Base-by-base conservation (phyloP, 306 rosid genomes). In the apple (Malus domestica) region DNA sequence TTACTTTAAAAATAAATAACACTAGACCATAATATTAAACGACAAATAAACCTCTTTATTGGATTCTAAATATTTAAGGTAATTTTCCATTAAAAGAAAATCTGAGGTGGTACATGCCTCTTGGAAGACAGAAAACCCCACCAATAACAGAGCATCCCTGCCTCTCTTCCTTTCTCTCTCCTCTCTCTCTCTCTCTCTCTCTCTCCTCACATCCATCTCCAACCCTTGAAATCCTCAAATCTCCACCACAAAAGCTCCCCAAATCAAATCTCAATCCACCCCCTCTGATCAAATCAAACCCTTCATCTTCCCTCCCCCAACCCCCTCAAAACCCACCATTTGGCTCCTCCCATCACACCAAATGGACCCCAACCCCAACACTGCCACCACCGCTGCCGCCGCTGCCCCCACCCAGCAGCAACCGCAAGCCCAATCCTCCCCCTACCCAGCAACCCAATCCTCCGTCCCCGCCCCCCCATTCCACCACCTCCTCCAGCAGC, bases 401-500 rank as follows among this genome's bases (percentile, higher is more conserved):
- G 15, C 35, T 46, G 27, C 54, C 1, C 4, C 76, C 59, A 32
- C 65, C 54, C 68, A 64, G 14, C 67, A 27, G 22, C 67, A 29
- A 55, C 67, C 30, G 20, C 68, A 66, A 66, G 46, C 70, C 22
- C 70, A 66, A 38, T 10, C 70, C 25, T 30, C 63, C 46, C 52
- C 90, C 55, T 90, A 79, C 86, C 91, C 79, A 38, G 82, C 87
- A 3, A 25, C 80, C 71, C 89, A 80, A 46, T 49, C 84, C 80
- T 79, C 89, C 15, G 80, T 73, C 35, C 77, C 79, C 18, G 78
- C 81, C 3, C 72, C 90, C 27, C 85, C 93, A 54, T 92, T 89
- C 74, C 99, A 95, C 84, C 99, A 95, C 72, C 98, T 92, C 14
- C 90, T 92, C 15, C 98, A 94, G 68, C 96, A 90, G 33, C 98